Evolutionary conservation across 148 eudicot species (phyloP).

Genomic region (Amaranthus cruentus): DNA sequence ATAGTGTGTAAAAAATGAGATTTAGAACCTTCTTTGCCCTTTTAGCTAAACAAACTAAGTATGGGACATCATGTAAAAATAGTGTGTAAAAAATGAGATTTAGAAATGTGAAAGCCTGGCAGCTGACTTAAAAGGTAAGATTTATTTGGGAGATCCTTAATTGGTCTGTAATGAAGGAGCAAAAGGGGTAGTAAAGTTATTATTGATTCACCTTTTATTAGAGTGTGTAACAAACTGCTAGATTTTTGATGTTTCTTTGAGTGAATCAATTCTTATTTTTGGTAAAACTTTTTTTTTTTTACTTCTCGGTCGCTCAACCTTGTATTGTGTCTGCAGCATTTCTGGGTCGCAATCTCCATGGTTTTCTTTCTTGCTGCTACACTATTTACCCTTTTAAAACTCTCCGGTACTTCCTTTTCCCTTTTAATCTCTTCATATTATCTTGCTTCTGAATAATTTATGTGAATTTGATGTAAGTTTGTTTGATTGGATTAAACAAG

Average conservation of each 20-base stretch:
- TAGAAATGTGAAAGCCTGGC: not conserved
- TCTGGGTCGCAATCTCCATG: conserved; percentile 91
- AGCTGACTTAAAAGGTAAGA: not conserved
- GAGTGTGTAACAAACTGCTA: not conserved
- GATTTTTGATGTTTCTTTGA: conserved; percentile 1
- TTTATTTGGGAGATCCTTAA: not conserved
- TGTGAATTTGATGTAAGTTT: not conserved
- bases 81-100: not conserved
- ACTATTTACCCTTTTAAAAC: conserved; percentile 65
- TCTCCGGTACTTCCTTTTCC: conserved; percentile 49
- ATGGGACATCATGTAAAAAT: not conserved
- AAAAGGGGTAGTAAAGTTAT: not conserved
- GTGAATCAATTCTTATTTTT: not conserved
- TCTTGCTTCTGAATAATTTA: not conserved
- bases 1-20: not conserved
- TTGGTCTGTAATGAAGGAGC: not conserved
- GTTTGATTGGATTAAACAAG: not conserved
- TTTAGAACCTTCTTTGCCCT: not conserved
- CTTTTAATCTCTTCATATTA: not conserved
- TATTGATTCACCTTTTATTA: not conserved
- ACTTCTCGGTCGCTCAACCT: conserved; percentile 7
- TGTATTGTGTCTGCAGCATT: conserved; percentile 47
- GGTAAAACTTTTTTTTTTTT: not conserved
- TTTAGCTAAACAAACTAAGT: not conserved
- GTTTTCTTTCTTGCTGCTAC: conserved; percentile 79